Evolutionary conservation across 2,329 filamentous ascomycete genomes (phyloP).

Genomic region (Cryphonectria carpinicola): DNA sequence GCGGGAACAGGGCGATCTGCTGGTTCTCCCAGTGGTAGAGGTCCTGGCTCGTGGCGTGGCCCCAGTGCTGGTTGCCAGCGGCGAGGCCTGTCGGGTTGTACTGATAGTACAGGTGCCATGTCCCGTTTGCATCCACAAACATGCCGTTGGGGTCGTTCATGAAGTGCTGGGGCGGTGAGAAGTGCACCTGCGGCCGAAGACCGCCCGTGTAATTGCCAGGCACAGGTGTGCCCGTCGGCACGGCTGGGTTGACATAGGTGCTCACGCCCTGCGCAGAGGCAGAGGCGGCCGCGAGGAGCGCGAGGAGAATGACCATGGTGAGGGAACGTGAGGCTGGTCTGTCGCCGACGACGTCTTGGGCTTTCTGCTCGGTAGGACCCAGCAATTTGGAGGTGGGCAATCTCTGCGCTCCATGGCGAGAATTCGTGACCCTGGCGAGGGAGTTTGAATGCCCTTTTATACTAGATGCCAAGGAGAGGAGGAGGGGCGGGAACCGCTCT

Average conservation of each 20-base stretch:
- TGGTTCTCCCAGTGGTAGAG: slow-evolving; percentile 69
- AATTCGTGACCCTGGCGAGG: not conserved
- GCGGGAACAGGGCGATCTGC: slow-evolving; percentile 61
- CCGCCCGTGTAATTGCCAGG: slow-evolving; percentile 36
- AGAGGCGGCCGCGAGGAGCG: slow-evolving; percentile 9
- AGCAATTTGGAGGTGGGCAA: not conserved
- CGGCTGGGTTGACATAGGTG: slow-evolving; percentile 36
- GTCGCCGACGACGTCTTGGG: not conserved
- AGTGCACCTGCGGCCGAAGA: slow-evolving; percentile 58
- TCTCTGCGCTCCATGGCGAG: not conserved
- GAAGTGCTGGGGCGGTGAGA: slow-evolving; percentile 55
- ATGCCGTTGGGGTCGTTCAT: slow-evolving; percentile 70
- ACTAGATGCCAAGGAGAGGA: not conserved
- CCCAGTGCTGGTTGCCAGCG: slow-evolving; percentile 66
- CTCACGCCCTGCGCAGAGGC: slow-evolving; percentile 29
- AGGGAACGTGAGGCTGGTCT: not conserved
- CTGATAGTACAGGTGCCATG: slow-evolving; percentile 70
- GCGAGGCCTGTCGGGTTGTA: slow-evolving; percentile 37
- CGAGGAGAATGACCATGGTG: not conserved
- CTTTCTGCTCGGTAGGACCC: not conserved
- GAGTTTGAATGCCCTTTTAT: not conserved
- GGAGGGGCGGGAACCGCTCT: not conserved
- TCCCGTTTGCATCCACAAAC: slow-evolving; percentile 59
- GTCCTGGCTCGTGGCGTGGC: slow-evolving; percentile 65
- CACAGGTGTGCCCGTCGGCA: slow-evolving; percentile 36